These are phyloP conservation scores for Phytophthora cryptogea DNA, from an alignment of 352 stramenopile genomes.

Conservation along the genomic window DNA sequence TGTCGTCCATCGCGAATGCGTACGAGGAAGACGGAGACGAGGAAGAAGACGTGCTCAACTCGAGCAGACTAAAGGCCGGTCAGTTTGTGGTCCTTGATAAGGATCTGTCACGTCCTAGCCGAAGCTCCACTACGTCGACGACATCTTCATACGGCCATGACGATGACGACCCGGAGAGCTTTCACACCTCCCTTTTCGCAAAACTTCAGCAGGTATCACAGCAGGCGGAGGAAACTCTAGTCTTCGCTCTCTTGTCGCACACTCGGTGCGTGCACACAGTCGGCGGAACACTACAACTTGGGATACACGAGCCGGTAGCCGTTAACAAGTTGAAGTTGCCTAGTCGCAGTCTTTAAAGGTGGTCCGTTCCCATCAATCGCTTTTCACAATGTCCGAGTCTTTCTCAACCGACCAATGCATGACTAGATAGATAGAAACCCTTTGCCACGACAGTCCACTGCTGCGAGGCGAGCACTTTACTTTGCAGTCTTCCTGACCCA, in stretches of 20 bases:
- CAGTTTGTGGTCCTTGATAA: conserved; percentile 15
- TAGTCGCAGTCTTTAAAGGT: neutral
- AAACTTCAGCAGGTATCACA: conserved; percentile 32
- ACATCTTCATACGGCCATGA: conserved; percentile 14
- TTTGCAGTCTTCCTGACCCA: conserved; percentile 12
- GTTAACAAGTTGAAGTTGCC: conserved; percentile 1
- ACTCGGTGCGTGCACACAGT: conserved; percentile 19
- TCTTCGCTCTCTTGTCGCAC: conserved; percentile 30
- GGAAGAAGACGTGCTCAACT: conserved; percentile 19
- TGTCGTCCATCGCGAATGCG: conserved; percentile 18
- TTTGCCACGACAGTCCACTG: no score
- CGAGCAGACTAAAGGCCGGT: conserved; percentile 8
- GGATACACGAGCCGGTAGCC: neutral
- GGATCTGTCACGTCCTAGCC: conserved; percentile 15
- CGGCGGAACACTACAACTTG: conserved; percentile 5
- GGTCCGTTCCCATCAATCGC: conserved; percentile 3
- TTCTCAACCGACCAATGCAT: neutral
- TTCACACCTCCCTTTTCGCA: conserved; percentile 26
- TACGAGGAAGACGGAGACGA: conserved; percentile 21
- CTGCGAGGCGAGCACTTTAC: no score
- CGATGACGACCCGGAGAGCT: conserved; percentile 9
- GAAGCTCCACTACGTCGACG: conserved; percentile 23
- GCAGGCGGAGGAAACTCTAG: conserved; percentile 36
- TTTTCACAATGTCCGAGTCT: neutral
- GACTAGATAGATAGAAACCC: conserved; percentile 9